These are phyloP conservation scores for Endocarpon pusillum DNA, from an alignment of 495 filamentous ascomycete species.

Conservation along the genomic window DNA sequence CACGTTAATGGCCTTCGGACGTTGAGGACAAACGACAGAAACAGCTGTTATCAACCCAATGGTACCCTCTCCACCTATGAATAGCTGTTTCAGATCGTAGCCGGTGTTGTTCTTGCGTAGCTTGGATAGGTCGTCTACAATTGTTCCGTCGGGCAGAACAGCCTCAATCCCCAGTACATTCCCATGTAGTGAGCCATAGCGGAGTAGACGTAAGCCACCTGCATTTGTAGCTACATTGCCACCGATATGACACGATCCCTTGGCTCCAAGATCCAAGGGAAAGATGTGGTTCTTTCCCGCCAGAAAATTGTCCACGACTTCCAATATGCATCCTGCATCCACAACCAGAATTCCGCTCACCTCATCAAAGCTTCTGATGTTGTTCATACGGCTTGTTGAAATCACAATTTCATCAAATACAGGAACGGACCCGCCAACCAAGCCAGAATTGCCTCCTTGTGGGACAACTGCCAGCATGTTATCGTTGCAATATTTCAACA, in stretches of 20 bases:
- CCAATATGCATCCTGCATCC: constrained; percentile 82
- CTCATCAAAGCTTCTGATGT: constrained; percentile 79
- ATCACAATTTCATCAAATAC: constrained; percentile 97
- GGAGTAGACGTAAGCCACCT: constrained; percentile 72
- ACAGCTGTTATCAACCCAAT: constrained; percentile 85
- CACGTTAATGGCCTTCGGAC: constrained; percentile 70
- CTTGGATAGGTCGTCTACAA: constrained; percentile 71
- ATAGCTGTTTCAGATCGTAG: constrained; percentile 94
- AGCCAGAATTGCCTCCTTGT: constrained; percentile 88
- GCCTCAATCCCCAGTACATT: constrained; percentile 84
- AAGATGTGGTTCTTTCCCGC: constrained; percentile 70
- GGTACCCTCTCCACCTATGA: constrained; percentile 88
- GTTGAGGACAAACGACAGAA: constrained; percentile 76
- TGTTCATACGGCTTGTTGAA: constrained; percentile 73
- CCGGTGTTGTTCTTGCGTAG: constrained; percentile 97
- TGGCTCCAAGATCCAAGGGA: constrained; percentile 87
- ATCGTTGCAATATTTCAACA: constrained; percentile 86
- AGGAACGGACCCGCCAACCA: constrained; percentile 87
- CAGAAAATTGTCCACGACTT: constrained; percentile 69
- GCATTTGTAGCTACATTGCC: constrained; percentile 98
- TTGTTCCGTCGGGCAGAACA: constrained; percentile 79
- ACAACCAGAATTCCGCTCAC: constrained; percentile 80
- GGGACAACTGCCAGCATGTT: constrained; percentile 86
- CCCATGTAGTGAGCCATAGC: constrained; percentile 89
- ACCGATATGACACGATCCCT: constrained; percentile 92